These are phyloP conservation scores for Pleurozium schreberi DNA, from an alignment of 225 moss, liverwort and hornwort species.

Conservation along the genomic window DNA sequence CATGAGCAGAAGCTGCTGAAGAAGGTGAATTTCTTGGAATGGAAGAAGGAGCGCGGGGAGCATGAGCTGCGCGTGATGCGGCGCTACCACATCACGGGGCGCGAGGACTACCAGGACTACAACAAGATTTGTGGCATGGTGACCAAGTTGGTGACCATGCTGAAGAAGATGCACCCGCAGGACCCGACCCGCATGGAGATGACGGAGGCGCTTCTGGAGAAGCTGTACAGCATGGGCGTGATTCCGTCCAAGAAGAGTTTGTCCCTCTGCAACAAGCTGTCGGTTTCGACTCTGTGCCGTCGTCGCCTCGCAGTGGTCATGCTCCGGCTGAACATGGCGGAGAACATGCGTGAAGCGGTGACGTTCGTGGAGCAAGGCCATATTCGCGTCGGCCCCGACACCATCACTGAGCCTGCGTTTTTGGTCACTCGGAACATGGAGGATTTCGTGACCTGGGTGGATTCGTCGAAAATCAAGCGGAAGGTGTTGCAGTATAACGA, in stretches of 20 bases:
- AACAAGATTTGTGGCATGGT: conserved; percentile 85
- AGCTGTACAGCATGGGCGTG: conserved; percentile 84
- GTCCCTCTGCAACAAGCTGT: conserved; percentile 64
- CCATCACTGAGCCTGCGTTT: conserved; percentile 81
- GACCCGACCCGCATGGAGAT: conserved; percentile 72
- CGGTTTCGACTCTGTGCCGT: conserved; percentile 76
- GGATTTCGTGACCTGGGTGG: conserved; percentile 97
- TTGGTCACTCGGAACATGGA: conserved; percentile 85
- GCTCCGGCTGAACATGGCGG: conserved; percentile 77
- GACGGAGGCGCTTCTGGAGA: conserved; percentile 81
- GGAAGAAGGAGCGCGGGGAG: conserved; percentile 82
- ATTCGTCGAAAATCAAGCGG: conserved; percentile 92
- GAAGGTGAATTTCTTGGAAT: conserved; percentile 96
- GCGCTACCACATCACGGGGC: conserved; percentile 80
- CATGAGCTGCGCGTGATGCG: conserved; percentile 86
- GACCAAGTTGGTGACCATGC: conserved; percentile 69
- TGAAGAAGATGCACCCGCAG: conserved; percentile 78
- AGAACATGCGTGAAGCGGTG: conserved; percentile 82
- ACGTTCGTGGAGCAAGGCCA: conserved; percentile 98
- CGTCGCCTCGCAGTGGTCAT: conserved; percentile 74
- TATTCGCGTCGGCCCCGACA: conserved; percentile 84
- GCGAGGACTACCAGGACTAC: conserved; percentile 89
- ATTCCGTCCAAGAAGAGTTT: conserved; percentile 74
- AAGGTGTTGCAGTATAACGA: conserved; percentile 87
- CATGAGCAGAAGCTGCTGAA: conserved; percentile 96